Evolutionary conservation across 805 yeast species (phyloP), one percentile per base, ranked within the genome.

Genomic region (Wickerhamiella vanderwaltii): DNA sequence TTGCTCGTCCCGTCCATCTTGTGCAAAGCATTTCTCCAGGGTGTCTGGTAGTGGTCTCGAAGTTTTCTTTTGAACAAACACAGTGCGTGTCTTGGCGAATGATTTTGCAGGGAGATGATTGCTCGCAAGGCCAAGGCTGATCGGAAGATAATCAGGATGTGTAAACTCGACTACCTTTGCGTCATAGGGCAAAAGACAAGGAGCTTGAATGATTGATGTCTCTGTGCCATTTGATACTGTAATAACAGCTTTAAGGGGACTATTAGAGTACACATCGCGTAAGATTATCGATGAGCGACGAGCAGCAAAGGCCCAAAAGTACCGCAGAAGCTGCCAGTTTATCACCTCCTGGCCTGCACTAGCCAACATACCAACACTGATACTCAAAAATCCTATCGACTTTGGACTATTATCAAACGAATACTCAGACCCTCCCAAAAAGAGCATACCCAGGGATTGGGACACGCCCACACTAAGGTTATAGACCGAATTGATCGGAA

Each of bases 381-480:
- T 71, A 1, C 85, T 61, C 51, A 91, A 66, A 2, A 79, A 59
- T 0, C 87, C 94, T 41, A 77, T 63, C 2, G 84, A 74, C 52
- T 79, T 64, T 43, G 73, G 69, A 3, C 80, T 72, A 6, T 60
- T 69, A 29, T 73, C 68, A 44, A 91, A 71, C 0, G 94, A 86
- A 58, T 75, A 85, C 56, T 85, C 95, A 0, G 97, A 95, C 1
- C 95, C 91, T 0, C 95, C 95, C 28, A 91, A 58, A 55, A 88
- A 87, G 41, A 88, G 63, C 51, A 88, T 75, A 2, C 99, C 99
- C 29, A 91, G 60, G 0, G 94, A 82, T 65, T 83, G 71, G 51
- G 82, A 84, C 1, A 77, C 66, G 0, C 87, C 82, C 75, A 81
- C 74, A 52, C 73, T 82, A 45, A 75, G 73, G 0, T 94, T 91